Conservation (phyloP, 495 filamentous ascomycete species). For the Aspergillus funiculosus region DNA sequence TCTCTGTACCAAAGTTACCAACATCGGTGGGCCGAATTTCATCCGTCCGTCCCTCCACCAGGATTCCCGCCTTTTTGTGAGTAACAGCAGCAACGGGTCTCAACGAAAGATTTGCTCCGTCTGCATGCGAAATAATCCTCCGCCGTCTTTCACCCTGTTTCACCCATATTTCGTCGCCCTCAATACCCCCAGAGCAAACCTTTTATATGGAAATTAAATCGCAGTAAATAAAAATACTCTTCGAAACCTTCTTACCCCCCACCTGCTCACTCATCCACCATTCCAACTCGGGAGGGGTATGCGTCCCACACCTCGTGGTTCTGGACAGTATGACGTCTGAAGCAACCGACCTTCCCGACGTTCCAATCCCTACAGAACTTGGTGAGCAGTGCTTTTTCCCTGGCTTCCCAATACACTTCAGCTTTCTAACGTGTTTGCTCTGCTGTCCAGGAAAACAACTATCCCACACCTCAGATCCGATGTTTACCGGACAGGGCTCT, state of each 20-base stretch:
- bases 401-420: constrained; percentile 2
- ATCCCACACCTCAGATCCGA: constrained; percentile 25
- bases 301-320: constrained; percentile 32
- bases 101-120: constrained; percentile 19
- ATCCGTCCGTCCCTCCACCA: constrained; percentile 13
- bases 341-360: constrained; percentile 28
- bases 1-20: not conserved
- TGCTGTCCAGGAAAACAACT: constrained; percentile 17
- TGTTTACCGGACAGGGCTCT: constrained; percentile 20
- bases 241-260: not conserved
- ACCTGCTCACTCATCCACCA: not conserved
- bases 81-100: constrained; percentile 17
- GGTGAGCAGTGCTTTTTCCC: constrained; percentile 30
- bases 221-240: not conserved
- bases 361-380: constrained; percentile 25
- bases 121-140: constrained; percentile 19
- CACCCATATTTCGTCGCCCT: constrained; percentile 5
- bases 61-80: constrained; percentile 18
- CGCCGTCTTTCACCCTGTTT: constrained; percentile 12
- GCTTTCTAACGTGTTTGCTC: constrained; percentile 19
- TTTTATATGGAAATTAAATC: constrained; percentile 1
- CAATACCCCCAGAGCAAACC: not conserved
- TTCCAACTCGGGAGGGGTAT: constrained; percentile 29
- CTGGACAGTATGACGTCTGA: constrained; percentile 44
- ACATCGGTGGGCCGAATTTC: constrained; percentile 19